Percentiles rank a stretch among this genome's conserved stretches.
These are phyloP conservation scores for Ophiosphaerella herpotricha DNA, from an alignment of 2,329 filamentous ascomycete genomes.

Conservation along the genomic window DNA sequence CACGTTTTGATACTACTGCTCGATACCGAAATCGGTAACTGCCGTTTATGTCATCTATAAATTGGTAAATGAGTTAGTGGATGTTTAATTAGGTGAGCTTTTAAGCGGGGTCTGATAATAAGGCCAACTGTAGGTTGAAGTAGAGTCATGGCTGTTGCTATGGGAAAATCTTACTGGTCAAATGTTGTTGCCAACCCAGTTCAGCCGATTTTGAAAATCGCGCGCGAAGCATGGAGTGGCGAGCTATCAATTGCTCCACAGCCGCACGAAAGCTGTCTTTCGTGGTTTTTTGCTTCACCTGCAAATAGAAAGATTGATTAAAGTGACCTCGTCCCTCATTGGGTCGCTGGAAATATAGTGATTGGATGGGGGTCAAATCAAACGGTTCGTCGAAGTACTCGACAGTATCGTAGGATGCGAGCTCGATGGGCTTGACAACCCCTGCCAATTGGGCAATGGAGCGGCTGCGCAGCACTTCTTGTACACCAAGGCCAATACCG, in stretches of 20 bases:
- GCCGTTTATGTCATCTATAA: slow-evolving; percentile 23
- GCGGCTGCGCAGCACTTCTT: slow-evolving; percentile 54
- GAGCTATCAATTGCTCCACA: slow-evolving; percentile 29
- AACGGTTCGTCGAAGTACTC: slow-evolving; percentile 38
- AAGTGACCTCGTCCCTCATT: slow-evolving; percentile 40
- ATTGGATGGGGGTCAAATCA: slow-evolving; percentile 40
- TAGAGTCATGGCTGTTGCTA: background rate
- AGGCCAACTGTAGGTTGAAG: background rate
- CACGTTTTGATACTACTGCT: slow-evolving; percentile 22
- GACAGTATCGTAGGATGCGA: slow-evolving; percentile 16
- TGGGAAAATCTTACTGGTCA: slow-evolving; percentile 26
- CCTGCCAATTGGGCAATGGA: slow-evolving; percentile 47
- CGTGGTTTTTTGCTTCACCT: slow-evolving; percentile 30
- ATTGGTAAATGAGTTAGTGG: slow-evolving; percentile 6
- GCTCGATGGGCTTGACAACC: slow-evolving; percentile 25
- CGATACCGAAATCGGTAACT: slow-evolving; percentile 37
- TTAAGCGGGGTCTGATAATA: background rate
- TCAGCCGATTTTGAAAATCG: slow-evolving; percentile 31
- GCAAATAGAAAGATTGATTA: slow-evolving; percentile 43
- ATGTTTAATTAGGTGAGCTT: background rate
- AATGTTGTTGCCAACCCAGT: slow-evolving; percentile 36
- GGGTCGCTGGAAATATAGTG: slow-evolving; percentile 37
- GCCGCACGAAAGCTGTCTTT: slow-evolving; percentile 27
- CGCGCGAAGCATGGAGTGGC: slow-evolving; percentile 42
- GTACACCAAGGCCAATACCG: slow-evolving; percentile 53